phyloP scores from a whole-genome alignment of 1,284 basidiomycete genomes.

The Tilletia walkeri region DNA sequence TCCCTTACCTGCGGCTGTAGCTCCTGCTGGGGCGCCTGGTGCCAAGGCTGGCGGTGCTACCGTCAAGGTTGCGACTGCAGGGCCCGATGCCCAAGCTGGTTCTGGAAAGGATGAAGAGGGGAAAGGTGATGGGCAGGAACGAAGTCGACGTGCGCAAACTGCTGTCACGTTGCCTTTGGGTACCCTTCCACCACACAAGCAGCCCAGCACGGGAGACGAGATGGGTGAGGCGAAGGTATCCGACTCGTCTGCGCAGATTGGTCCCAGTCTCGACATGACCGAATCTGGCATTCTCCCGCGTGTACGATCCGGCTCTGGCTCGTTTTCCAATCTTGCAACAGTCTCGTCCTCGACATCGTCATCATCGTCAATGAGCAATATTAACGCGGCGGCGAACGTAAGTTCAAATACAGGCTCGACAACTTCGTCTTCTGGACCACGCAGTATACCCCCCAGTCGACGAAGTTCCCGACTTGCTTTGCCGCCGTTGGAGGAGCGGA shows the following conservation, averaged over 20 bases:
- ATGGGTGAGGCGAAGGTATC: too few relatives aligned
- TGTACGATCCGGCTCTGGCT: too few relatives aligned
- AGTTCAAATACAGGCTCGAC: too few relatives aligned
- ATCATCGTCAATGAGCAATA: not conserved
- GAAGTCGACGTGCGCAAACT: not conserved
- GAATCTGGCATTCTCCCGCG: not conserved
- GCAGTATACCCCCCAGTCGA: conserved; percentile 5
- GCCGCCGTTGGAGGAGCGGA: conserved; percentile 8
- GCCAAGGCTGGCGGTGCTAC: not conserved
- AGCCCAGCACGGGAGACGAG: not conserved
- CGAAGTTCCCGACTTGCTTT: not conserved
- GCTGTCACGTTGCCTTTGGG: not conserved
- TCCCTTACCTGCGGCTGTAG: not conserved
- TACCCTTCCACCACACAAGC: not conserved
- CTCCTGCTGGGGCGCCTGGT: conserved; percentile 17
- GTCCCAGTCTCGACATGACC: not conserved
- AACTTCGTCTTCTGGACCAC: too few relatives aligned
- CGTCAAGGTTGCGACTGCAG: too few relatives aligned
- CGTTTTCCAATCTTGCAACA: conserved; percentile 18
- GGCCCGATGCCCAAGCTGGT: not conserved
- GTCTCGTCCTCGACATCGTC: conserved; percentile 21
- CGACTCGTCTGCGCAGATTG: not conserved
- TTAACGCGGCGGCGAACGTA: not conserved
- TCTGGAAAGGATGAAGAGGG: not conserved
- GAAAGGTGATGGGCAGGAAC: not conserved